Base-by-base conservation (phyloP, 2,329 filamentous ascomycete genomes). In the Xylariomycetidae sp. region DNA sequence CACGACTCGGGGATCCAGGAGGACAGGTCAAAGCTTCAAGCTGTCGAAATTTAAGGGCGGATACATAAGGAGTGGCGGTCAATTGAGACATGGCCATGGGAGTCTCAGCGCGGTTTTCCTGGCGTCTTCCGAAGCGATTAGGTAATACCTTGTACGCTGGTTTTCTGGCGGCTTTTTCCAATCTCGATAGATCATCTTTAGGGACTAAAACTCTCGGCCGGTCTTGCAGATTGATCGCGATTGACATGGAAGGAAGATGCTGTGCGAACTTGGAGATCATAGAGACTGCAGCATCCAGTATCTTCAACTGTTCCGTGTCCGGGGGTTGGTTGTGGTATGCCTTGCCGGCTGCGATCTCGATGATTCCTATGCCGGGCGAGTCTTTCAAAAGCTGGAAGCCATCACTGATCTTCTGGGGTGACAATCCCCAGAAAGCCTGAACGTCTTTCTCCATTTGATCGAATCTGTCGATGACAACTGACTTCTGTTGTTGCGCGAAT, bases 211-310 rank as follows among this genome's bases (percentile, higher is more conserved):
- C 76, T 25, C 84, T 71, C 2, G 85, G 85, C 46, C 86, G 77
- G 37, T 88, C 82, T 47, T 84, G 75, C 14, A 85, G 69, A 53
- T 94, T 95, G 62, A 95, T 85, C 0, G 85, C 84, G 14, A 95
- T 61, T 42, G 88, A 78, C 85, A 95, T 89, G 42, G 89, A 77
- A 1, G 87, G 86, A 11, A 95, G 66, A 50, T 83, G 77, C 43
- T 80, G 63, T 2, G 80, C 72, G 48, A 94, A 94, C 2, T 71
- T 65, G 32, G 76, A 66, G 53, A 94, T 77, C 74, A 92, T 85
- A 4, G 72, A 71, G 6, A 77, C 65, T 0, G 74, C 50, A n/a
- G 62, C 59, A 11, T 69, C 58, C 25, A 77, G 45, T 14, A 64
- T 49, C 10, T 51, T 38, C 13, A 56, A 53, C 15, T 64, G 50